phyloP scores from a whole-genome alignment of 805 yeast genomes.

The Wickerhamiella lipophila region DNA sequence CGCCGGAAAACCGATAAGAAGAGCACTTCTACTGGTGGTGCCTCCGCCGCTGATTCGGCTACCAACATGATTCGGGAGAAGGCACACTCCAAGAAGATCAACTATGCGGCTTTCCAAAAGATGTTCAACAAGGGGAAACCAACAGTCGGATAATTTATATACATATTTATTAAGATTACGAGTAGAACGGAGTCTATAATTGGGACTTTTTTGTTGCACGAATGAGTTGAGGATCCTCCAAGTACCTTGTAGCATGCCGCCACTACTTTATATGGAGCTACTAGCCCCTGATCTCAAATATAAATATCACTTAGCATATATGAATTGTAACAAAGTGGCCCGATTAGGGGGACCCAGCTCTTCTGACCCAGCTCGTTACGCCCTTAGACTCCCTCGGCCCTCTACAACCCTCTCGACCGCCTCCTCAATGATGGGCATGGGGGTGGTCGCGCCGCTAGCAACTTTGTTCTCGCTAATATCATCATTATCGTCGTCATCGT shows the following conservation, averaged over 20 bases:
- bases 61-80: conserved; percentile 63
- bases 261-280: too few species aligned
- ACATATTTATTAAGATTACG: not conserved
- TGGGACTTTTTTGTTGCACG: too few species aligned
- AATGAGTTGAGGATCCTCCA: too few species aligned
- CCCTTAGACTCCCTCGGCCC: not conserved
- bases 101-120: conserved; percentile 62
- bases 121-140: conserved; percentile 20
- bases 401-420: conserved; percentile 1
- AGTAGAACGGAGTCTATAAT: not conserved
- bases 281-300: too few species aligned
- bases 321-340: too few species aligned
- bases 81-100: conserved; percentile 75
- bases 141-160: not conserved
- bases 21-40: conserved; percentile 22
- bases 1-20: conserved; percentile 28
- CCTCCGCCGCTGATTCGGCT: conserved; percentile 65
- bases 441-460: not conserved
- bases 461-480: not conserved
- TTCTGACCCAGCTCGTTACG: too few species aligned
- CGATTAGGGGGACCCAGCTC: too few species aligned
- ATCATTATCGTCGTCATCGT: not conserved
- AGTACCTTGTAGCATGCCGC: too few species aligned
- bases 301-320: not conserved
- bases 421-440: not conserved